A percentile compares a stretch with the other conserved stretches of the same genome.
Evolutionary conservation across 192 early-diverging fungal species (phyloP).

Genomic region (Backusella tarrabulga): DNA sequence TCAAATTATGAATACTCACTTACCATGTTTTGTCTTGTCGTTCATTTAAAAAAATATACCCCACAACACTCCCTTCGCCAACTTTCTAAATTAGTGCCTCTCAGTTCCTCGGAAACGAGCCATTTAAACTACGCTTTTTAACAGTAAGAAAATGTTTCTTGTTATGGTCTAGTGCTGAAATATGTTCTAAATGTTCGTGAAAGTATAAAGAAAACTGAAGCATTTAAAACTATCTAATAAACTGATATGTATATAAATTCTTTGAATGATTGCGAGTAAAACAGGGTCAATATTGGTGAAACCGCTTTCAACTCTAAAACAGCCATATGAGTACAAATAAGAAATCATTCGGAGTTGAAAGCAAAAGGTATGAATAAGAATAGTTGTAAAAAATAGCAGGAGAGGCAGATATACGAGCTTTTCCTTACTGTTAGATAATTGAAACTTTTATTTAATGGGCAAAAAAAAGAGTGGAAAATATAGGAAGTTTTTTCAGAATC

Average conservation of each 20-base stretch:
- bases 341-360: background rate
- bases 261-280: background rate
- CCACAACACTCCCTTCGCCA: background rate
- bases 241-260: background rate
- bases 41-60: background rate
- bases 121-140: background rate
- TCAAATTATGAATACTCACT: background rate
- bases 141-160: background rate
- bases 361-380: background rate
- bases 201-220: background rate
- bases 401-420: background rate
- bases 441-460: background rate
- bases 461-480: background rate
- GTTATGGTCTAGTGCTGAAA: background rate
- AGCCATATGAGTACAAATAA: background rate
- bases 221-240: background rate
- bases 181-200: background rate
- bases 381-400: background rate
- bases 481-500: background rate
- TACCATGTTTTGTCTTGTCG: background rate
- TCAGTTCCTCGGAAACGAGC: background rate
- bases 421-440: background rate
- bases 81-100: background rate
- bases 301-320: background rate
- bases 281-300: background rate